These are phyloP conservation scores for Jamesozyma hellenica DNA, from an alignment of 805 yeast genomes.

Conservation along the genomic window DNA sequence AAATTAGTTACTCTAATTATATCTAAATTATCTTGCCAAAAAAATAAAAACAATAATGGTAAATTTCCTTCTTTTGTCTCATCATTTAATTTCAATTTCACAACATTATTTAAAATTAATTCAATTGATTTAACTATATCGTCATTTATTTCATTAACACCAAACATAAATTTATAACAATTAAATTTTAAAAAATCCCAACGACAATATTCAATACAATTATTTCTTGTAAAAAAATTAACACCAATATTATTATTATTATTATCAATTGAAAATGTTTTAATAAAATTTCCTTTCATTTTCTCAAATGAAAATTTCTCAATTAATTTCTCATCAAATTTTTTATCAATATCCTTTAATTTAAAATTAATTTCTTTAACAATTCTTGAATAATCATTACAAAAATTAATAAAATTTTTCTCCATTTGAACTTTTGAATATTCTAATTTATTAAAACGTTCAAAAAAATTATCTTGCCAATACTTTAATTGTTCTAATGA, in stretches of 20 bases:
- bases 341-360: neutral
- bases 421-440: constrained; percentile 13
- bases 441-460: constrained; percentile 9
- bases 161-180: constrained; percentile 6
- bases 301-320: no score
- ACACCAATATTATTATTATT: neutral
- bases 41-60: neutral
- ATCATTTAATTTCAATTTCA: no score
- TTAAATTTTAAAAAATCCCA: constrained; percentile 2
- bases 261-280: no score
- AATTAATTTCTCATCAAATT: neutral
- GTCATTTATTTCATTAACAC: constrained; percentile 6
- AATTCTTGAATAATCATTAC: neutral
- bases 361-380: neutral
- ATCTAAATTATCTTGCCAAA: constrained; percentile 9
- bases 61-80: neutral
- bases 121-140: constrained; percentile 12
- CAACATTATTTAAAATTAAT: constrained; percentile 2
- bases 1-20: constrained; percentile 7
- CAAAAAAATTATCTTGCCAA: constrained; percentile 2
- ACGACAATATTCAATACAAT: constrained; percentile 5
- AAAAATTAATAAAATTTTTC: constrained; percentile 7
- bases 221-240: constrained; percentile 10
- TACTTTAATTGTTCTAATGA: constrained; percentile 13
- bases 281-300: no score